Conservation (phyloP, 805 yeast species). For the Saccharomycopsis microspora region DNA sequence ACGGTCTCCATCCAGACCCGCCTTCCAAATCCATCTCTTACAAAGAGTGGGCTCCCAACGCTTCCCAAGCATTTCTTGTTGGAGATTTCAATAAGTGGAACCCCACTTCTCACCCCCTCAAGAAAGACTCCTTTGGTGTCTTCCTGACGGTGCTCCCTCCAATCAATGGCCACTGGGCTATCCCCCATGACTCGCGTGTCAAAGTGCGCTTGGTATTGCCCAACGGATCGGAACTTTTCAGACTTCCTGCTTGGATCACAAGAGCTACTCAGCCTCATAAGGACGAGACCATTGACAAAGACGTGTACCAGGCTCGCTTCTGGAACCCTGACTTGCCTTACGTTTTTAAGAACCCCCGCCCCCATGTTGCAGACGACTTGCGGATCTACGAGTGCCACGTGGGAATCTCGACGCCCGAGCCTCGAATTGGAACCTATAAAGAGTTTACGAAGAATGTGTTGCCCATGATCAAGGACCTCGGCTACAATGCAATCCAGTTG, state of each 20-base stretch:
- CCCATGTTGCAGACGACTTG: constrained; percentile 40
- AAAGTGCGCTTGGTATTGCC: constrained; percentile 57
- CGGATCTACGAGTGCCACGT: constrained; percentile 92
- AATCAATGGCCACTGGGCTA: constrained; percentile 41
- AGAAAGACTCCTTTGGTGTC: constrained; percentile 56
- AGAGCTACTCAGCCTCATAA: constrained; percentile 65
- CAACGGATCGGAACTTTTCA: constrained; percentile 54
- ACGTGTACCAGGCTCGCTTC: constrained; percentile 72
- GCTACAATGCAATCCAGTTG: constrained; percentile 86
- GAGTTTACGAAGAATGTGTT: constrained; percentile 73
- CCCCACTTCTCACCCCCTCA: constrained; percentile 40
- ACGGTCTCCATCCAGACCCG: constrained; percentile 62
- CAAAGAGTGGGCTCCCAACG: constrained; percentile 89
- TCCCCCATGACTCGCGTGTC: constrained; percentile 72
- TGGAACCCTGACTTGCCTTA: constrained; percentile 72
- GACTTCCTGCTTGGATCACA: constrained; percentile 83
- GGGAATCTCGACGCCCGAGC: constrained; percentile 89
- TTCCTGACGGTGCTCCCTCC: constrained; percentile 49
- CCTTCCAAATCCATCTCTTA: constrained; percentile 44
- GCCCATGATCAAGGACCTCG: constrained; percentile 76
- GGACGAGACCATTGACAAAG: constrained; percentile 21
- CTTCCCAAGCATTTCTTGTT: constrained; percentile 57
- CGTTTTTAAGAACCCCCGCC: constrained; percentile 53
- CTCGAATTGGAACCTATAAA: constrained; percentile 70
- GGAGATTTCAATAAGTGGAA: constrained; percentile 93